Base-by-base conservation (phyloP, 2,329 filamentous ascomycete genomes). In the Volutella citrinella region DNA sequence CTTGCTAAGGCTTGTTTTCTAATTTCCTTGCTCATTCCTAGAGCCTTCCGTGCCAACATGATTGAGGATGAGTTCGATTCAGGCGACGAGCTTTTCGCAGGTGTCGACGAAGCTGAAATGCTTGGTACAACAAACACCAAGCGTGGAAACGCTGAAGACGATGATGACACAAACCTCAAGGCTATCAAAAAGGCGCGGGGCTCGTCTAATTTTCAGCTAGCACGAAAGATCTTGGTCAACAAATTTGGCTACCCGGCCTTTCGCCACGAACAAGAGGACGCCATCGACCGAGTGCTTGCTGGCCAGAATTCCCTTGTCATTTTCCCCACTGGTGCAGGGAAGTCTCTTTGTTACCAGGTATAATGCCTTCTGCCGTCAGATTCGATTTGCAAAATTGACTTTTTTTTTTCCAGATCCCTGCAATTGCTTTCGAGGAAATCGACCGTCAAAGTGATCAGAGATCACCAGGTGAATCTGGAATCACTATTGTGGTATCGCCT, bases 401-500 rank as follows among this genome's bases (percentile, higher is more conserved):
- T n/a, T n/a, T 10, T 8, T n/a, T 27, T 4, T 7, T 17, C 1
- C 30, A 71, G 66, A 69, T 72, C 18, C 68, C 68, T 0, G 66
- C 60, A 5, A 56, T 74, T 26, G 67, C 69, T 1, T 72, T 74
- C 21, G 59, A 64, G 23, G 54, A 66, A 30, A 45, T 69, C 10
- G 71, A 74, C 20, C 39, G 47, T 3, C 34, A 46, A 12, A 53
- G 42, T 5, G 55, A 52, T 2, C 42, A 43, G 4, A 45, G 56
- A 25, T 46, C 46, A 0, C 32, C 50, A 1, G 53, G 52, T 4
- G 60, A 64, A 13, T 54, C 60, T 10, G 77, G 73, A 6, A 67
- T 78, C 41, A 78, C 72, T 2, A 63, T 79, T 6, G 70, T 78
- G 4, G 70, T 78, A 3, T 78, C 72, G 0, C 74, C 74, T 0